phyloP scores from a whole-genome alignment of 148 eudicot species.

The Tetragonia tetragonoides region DNA sequence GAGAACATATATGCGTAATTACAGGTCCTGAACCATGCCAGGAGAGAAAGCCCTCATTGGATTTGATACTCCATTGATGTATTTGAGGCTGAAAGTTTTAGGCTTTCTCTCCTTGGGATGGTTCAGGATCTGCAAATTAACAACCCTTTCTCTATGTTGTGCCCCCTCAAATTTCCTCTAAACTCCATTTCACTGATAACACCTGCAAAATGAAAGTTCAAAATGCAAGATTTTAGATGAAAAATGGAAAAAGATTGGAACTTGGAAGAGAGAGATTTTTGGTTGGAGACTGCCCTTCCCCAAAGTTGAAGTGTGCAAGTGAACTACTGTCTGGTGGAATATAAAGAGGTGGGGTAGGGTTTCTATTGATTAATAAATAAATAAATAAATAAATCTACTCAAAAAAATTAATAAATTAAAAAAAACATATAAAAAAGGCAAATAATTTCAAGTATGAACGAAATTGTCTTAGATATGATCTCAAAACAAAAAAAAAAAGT shows the following conservation, averaged over 20 bases:
- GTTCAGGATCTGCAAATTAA: conserved; percentile 7
- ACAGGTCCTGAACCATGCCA: neutral
- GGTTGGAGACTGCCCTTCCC: neutral
- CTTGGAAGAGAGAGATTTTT: neutral
- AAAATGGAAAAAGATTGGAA: neutral
- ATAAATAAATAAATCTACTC: too few relatives aligned
- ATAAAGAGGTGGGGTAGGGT: too few relatives aligned
- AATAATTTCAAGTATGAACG: too few relatives aligned
- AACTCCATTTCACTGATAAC: neutral
- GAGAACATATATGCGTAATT: neutral
- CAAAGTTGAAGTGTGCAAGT: too few relatives aligned
- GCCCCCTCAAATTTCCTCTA: neutral
- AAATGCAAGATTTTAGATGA: neutral
- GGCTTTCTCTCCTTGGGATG: neutral
- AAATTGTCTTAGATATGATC: too few relatives aligned
- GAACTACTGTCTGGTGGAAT: too few relatives aligned
- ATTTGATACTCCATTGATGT: conserved; percentile 2
- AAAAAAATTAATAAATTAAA: too few relatives aligned
- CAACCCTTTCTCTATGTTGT: neutral
- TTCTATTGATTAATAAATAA: too few relatives aligned
- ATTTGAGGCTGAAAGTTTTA: neutral
- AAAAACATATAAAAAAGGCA: too few relatives aligned
- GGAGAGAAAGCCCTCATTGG: neutral
- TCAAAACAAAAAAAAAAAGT: too few relatives aligned
- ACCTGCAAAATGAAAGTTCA: neutral